Conservation (phyloP, 2,329 filamentous ascomycete genomes). For the Proliferodiscus dingleyae region DNA sequence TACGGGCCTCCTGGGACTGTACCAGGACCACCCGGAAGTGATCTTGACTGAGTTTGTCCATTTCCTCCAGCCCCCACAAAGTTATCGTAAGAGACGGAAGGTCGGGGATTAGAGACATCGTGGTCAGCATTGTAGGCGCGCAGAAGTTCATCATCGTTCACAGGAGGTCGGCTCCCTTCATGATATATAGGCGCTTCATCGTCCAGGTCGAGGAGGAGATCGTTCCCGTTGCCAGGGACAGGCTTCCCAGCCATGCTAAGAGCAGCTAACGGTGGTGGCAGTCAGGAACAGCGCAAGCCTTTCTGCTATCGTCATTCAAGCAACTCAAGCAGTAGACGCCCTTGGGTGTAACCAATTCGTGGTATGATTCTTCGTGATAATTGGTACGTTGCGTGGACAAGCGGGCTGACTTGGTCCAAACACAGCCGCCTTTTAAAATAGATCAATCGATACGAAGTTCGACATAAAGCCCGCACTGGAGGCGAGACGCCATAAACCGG, state of each 20-base stretch:
- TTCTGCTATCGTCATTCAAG: conserved; percentile 18
- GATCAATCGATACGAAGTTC: conserved; percentile 4
- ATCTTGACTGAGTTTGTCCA: conserved; percentile 43
- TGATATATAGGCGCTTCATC: conserved; percentile 68
- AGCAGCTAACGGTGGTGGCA: conserved; percentile 26
- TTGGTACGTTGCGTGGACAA: too few relatives aligned
- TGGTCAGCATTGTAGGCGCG: conserved; percentile 61
- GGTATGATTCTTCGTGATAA: too few relatives aligned
- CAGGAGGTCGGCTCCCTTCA: conserved; percentile 69
- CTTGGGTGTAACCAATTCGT: not conserved
- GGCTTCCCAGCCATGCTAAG: conserved; percentile 57
- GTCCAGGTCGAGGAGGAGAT: conserved; percentile 70
- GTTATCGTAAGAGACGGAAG: conserved; percentile 90
- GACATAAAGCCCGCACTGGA: not conserved
- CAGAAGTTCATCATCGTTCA: conserved; percentile 76
- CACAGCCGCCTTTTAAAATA: conserved; percentile 17
- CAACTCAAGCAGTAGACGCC: conserved; percentile 2
- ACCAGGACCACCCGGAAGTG: conserved; percentile 32
- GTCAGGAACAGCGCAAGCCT: conserved; percentile 19
- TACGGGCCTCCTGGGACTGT: conserved; percentile 25
- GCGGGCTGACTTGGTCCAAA: too few relatives aligned
- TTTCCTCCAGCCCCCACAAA: conserved; percentile 70
- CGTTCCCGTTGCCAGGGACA: conserved; percentile 42
- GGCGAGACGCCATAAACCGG: not conserved
- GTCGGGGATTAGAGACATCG: conserved; percentile 61